Base-by-base conservation (phyloP, 352 stramenopile genomes). In the Lagenidium giganteum region DNA sequence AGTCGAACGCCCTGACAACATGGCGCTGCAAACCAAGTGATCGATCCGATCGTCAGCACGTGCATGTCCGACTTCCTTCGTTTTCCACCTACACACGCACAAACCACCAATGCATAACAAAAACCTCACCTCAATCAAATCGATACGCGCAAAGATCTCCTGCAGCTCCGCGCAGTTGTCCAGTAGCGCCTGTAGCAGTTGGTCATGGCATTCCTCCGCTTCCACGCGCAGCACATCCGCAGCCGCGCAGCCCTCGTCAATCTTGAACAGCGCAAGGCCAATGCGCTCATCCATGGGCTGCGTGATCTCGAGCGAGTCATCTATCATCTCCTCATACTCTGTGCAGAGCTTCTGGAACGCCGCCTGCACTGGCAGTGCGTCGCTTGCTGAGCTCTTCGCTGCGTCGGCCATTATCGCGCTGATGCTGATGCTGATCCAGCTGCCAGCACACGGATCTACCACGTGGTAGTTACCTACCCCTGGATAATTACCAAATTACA, bases 201-300 rank as follows among this genome's bases (percentile, higher is more conserved):
- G 46, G 28, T 71, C 48, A 16, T 85, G 68, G 14, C 63, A 48
- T 40, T 73, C 63, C 31, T 61, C 56, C 21, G 70, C 61, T 31
- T 88, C 76, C 44, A 63, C 51, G 30, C 62, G 72, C 54, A 89
- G 40, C 23, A 53, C 25, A 31, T 85, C 76, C 9, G 72, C 47
- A 14, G 63, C 67, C 3, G 63, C 68, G 17, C 57, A 80, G 3
- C 73, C 73, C 51, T 91, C 75, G 48, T 91, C 79, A 41, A 89
- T 85, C 61, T 89, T 91, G 51, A 89, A 91, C 11, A 89, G 61
- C 28, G 76, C 75, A 22, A 91, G 56, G 0, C 77, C 79, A n/a
- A 87, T 67, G 30, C 73, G 72, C 55, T 91, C 79, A 42, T 89
- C 71, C 27, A 71, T 60, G 0, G 65, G 63, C 38, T 83, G 69